These are phyloP conservation scores for Trichoderma sp. DNA, from an alignment of 2,329 filamentous ascomycete species.

Conservation along the genomic window DNA sequence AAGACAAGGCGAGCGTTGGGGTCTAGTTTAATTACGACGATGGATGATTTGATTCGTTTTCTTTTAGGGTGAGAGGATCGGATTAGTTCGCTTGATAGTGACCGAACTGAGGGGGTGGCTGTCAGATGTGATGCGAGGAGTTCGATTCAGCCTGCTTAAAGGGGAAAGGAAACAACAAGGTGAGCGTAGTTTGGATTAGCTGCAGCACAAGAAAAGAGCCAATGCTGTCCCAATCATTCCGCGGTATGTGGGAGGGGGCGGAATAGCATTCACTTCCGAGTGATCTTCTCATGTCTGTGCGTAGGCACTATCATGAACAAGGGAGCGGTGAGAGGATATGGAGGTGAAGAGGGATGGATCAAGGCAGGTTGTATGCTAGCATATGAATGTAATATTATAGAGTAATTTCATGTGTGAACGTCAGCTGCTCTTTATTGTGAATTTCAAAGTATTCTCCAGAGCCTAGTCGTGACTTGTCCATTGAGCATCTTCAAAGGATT, in stretches of 20 bases:
- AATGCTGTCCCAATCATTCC: background rate
- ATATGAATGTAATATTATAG: background rate
- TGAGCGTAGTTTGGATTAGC: background rate
- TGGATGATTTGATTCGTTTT: background rate
- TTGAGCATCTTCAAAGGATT: too few species aligned
- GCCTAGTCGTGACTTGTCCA: too few species aligned
- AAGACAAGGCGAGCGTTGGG: background rate
- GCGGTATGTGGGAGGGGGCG: background rate
- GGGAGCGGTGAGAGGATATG: background rate
- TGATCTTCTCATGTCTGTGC: background rate
- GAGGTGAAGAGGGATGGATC: background rate
- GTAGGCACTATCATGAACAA: background rate
- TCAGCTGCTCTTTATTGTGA: accelerated
- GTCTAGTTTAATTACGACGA: background rate
- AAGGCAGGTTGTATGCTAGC: accelerated
- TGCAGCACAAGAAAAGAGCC: too few species aligned
- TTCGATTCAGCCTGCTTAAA: background rate
- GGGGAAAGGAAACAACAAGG: background rate
- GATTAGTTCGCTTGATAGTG: background rate
- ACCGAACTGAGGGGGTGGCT: background rate
- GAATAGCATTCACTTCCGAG: background rate
- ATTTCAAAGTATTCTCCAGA: background rate
- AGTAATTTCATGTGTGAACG: background rate
- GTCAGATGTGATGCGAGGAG: background rate
- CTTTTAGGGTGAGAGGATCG: background rate